Evolutionary conservation across 1,284 basidiomycete genomes (phyloP), one percentile per base, ranked within the genome.

Genomic region (Ganoderma resinaceum): DNA sequence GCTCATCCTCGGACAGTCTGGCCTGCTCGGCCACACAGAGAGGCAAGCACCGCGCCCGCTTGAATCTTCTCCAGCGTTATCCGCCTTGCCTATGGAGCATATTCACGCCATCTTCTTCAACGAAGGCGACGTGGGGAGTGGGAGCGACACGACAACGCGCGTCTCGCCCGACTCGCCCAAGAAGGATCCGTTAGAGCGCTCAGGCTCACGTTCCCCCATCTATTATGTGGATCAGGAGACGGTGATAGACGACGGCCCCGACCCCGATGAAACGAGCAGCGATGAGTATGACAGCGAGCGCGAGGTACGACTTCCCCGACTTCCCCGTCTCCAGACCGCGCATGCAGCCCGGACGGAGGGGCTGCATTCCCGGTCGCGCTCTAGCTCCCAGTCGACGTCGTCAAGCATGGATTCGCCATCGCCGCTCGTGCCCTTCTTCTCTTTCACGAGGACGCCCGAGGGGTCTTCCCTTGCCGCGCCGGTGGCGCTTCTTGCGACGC

Each of bases 371-470:
- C 66, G 66, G 42, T 63, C 66, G 18, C 72, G 72, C 53, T 71
- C 72, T 35, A 69, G 67, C 40, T 71, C 74, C 12, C 62, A 64
- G 14, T 72, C 74, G 8, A 65, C 60, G 6, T 68, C 73, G 43
- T 72, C 74, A 29, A 66, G 68, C 59, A 62, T 66, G n/a, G 68
- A 66, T 58, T 72, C 62, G 67, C 23, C 58, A 37, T 69, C 69
- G 23, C 74, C 70, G 14, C 70, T 78, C 26, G 83, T 89, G n/a
- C 87, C 90, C 9, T 92, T 92, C 80, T 92, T 92, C 78, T 91
- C 86, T 70, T 90, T 92, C 77, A 93, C 91, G n/a, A 84, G 90
- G 69, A 91, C 91, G 20, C 78, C 84, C n/a, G 91, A 93, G 80
- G 90, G 90, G 7, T 90, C 90, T 35, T 91, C 91, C 26, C 80